Evolutionary conservation across 495 filamentous ascomycete species (phyloP), one percentile per base, ranked within the genome.

Genomic region (Pyronema domesticum): DNA sequence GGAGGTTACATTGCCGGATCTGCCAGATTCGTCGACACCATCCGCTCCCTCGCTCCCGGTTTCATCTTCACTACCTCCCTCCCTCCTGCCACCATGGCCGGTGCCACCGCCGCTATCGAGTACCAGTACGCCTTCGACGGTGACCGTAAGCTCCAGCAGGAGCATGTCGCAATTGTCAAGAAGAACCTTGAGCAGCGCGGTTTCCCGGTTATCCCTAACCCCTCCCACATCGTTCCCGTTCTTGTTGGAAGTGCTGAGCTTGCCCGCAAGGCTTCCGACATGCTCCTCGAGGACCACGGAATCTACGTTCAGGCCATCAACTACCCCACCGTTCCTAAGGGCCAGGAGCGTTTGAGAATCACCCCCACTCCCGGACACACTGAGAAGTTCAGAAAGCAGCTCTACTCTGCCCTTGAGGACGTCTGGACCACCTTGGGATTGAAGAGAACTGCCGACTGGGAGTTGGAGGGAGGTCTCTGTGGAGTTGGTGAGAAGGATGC

Each of bases 221-320:
- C 91, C 0, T 87, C 81, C 18, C 91, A 98, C 70, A 98, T 98
- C 68, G 76, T 98, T 50, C 91, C 91, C 10, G 77, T 95, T 44
- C 75, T 98, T 6, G 91, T 98, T 44, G 91, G 91, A 35, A 86
- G 89, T 62, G 91, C 93, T 35, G 89, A 89, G 67, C 72, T 94
- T n/a, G 91, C 91, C 44, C 93, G 87, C 71, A 70, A 80, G 60
- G 91, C 93, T 6, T 86, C 80, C 30, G 91, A 98, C 66, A 77
- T 88, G 65, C 79, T 98, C 6, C 73, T 98, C 7, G 79, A 85
- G 56, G 79, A 91, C 55, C 81, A 91, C 69, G 79, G 79, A 46
- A 96, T 98, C 68, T 96, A 98, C 64, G 91, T 98, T 11, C 91
- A 98, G 69, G 86, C 86, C 54, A 96, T 98, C 75, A 98, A 98